Evolutionary conservation across 2,329 filamentous ascomycete genomes (phyloP).

Genomic region (Ophiosphaerella narmari): DNA sequence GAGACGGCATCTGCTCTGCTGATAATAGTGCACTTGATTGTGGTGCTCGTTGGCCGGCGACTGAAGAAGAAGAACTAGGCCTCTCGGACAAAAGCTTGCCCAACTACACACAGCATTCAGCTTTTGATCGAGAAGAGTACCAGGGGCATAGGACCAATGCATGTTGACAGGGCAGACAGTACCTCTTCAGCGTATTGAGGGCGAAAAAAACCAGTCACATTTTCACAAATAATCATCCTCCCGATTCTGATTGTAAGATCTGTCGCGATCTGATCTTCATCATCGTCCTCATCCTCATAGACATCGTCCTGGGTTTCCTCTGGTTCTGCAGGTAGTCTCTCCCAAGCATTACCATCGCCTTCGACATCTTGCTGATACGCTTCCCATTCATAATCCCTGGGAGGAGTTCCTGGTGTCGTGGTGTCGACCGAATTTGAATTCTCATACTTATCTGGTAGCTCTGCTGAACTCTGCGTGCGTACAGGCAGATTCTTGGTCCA

Average conservation of each 20-base stretch:
- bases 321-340: constrained; percentile 41
- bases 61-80: constrained; percentile 36
- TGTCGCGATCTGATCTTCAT: constrained; percentile 45
- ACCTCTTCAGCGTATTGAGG: constrained; percentile 49
- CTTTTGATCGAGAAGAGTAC: constrained; percentile 14
- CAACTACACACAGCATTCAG: constrained; percentile 39
- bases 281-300: constrained; percentile 45
- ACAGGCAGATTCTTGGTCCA: constrained; percentile 46
- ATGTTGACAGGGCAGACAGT: constrained; percentile 25
- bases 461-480: constrained; percentile 33
- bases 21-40: constrained; percentile 43
- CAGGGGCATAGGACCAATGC: constrained; percentile 4
- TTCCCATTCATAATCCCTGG: constrained; percentile 47
- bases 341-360: constrained; percentile 44
- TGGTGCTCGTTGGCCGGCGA: constrained; percentile 41
- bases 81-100: constrained; percentile 45
- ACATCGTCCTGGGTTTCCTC: constrained; percentile 46
- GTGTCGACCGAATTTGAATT: constrained; percentile 38
- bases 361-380: constrained; percentile 47
- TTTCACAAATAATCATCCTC: constrained; percentile 48
- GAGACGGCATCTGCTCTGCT: constrained; percentile 45
- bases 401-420: constrained; percentile 43
- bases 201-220: constrained; percentile 45
- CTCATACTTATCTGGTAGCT: constrained; percentile 32
- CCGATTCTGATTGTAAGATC: constrained; percentile 46